Evolutionary conservation across 495 filamentous ascomycete species (phyloP).

Genomic region (Darksidea phi): DNA sequence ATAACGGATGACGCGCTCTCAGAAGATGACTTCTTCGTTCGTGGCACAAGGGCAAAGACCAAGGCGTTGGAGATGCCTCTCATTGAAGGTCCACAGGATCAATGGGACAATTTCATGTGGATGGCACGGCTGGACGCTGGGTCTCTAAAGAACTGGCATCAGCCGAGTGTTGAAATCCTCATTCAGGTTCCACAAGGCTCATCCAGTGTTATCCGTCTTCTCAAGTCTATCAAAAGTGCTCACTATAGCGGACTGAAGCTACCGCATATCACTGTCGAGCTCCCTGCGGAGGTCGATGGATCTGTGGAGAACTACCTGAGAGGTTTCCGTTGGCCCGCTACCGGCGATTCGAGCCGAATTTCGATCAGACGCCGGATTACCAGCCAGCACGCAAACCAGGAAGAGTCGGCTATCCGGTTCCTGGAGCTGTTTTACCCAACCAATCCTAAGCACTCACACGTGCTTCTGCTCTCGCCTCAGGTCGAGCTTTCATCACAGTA

Average conservation of each 20-base stretch:
- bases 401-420: slow-evolving; percentile 66
- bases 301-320: slow-evolving; percentile 61
- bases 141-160: slow-evolving; percentile 73
- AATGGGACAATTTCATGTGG: slow-evolving; percentile 66
- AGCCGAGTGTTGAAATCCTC: slow-evolving; percentile 69
- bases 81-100: slow-evolving; percentile 65
- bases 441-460: slow-evolving; percentile 59
- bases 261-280: slow-evolving; percentile 76
- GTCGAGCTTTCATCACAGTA: slow-evolving; percentile 70
- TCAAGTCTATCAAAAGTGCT: slow-evolving; percentile 68
- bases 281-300: slow-evolving; percentile 64
- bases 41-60: slow-evolving; percentile 51
- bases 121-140: slow-evolving; percentile 69
- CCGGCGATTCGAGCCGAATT: slow-evolving; percentile 46
- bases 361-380: slow-evolving; percentile 71
- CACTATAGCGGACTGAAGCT: slow-evolving; percentile 65
- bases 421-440: slow-evolving; percentile 80
- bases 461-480: slow-evolving; percentile 75
- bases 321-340: slow-evolving; percentile 63
- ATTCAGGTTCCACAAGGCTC: slow-evolving; percentile 67
- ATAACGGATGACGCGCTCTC: slow-evolving; percentile 52
- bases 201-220: slow-evolving; percentile 68
- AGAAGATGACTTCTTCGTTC: slow-evolving; percentile 58
- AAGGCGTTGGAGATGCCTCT: slow-evolving; percentile 50
- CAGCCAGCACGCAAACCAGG: slow-evolving; percentile 51